Evolutionary conservation across 371 early-diverging fungal species (phyloP).

Genomic region (Mucor mucedo): DNA sequence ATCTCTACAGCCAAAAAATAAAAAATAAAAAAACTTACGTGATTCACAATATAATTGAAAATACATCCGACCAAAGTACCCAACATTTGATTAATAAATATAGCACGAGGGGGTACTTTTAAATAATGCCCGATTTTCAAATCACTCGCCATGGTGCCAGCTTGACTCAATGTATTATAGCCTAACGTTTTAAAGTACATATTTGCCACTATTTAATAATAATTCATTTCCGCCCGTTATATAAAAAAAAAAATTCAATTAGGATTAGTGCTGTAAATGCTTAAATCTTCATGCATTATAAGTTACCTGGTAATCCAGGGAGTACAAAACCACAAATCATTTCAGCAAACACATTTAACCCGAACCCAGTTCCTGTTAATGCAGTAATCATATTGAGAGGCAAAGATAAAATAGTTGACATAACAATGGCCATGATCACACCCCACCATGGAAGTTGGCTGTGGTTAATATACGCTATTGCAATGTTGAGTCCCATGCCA

Average conservation of each 20-base stretch:
- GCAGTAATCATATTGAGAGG: constrained; percentile 47
- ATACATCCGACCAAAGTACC: constrained; percentile 64
- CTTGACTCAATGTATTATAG: constrained; percentile 59
- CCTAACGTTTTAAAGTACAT: constrained; percentile 61
- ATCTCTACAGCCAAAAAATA: not conserved
- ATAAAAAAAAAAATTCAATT: not conserved
- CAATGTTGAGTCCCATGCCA: constrained; percentile 67
- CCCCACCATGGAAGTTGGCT: constrained; percentile 75
- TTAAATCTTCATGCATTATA: not conserved
- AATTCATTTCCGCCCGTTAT: too few species aligned
- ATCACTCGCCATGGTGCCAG: constrained; percentile 59
- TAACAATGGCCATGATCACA: constrained; percentile 67
- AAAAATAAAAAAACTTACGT: constrained; percentile 17
- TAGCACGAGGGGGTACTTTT: constrained; percentile 72
- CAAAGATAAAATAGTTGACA: constrained; percentile 47
- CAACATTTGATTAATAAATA: constrained; percentile 65
- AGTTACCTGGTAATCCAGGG: constrained; percentile 43
- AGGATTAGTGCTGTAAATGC: too few species aligned
- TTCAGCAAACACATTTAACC: constrained; percentile 71
- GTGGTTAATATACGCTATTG: constrained; percentile 58
- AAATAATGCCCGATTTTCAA: constrained; percentile 78
- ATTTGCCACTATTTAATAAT: constrained; percentile 51
- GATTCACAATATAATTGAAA: constrained; percentile 61
- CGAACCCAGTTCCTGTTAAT: constrained; percentile 43
- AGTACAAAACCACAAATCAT: constrained; percentile 55